phyloP scores from a whole-genome alignment of 768 basidiomycete genomes.

The Rhodotorula sphaerocarpa region DNA sequence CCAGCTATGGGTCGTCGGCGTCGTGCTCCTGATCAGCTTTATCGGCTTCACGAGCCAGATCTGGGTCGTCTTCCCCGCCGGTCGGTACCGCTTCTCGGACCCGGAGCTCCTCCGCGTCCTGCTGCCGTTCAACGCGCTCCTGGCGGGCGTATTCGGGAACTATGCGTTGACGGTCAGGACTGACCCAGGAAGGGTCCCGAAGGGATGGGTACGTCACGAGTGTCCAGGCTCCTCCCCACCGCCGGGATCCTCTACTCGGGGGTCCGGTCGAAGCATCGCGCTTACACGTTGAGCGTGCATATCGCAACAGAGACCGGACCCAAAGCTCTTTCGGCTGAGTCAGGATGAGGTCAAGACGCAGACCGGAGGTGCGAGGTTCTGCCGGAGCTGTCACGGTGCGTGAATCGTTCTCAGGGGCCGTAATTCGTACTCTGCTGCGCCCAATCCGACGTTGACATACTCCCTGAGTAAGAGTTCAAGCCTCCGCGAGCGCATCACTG shows the following conservation, averaged over 20 bases:
- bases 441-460: too few species aligned
- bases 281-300: background rate
- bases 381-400: conserved; percentile 77
- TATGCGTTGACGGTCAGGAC: conserved; percentile 75
- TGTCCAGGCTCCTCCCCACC: background rate
- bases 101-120: conserved; percentile 16
- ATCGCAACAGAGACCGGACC: conserved; percentile 60
- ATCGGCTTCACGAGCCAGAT: conserved; percentile 83
- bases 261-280: too few species aligned
- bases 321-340: conserved; percentile 54
- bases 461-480: conserved; percentile 19
- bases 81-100: background rate
- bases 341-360: conserved; percentile 77
- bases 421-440: too few species aligned
- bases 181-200: conserved; percentile 76
- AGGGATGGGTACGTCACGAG: conserved; percentile 32
- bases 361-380: conserved; percentile 73
- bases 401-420: conserved; percentile 81
- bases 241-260: background rate
- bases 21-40: conserved; percentile 51
- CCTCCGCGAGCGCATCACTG: conserved; percentile 69
- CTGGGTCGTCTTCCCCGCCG: conserved; percentile 72
- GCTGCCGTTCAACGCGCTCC: conserved; percentile 53
- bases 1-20: conserved; percentile 40
- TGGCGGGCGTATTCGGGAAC: conserved; percentile 74